Evolutionary conservation across 179 eudicot genomes (phyloP).

Genomic region (Beta lomatogona): DNA sequence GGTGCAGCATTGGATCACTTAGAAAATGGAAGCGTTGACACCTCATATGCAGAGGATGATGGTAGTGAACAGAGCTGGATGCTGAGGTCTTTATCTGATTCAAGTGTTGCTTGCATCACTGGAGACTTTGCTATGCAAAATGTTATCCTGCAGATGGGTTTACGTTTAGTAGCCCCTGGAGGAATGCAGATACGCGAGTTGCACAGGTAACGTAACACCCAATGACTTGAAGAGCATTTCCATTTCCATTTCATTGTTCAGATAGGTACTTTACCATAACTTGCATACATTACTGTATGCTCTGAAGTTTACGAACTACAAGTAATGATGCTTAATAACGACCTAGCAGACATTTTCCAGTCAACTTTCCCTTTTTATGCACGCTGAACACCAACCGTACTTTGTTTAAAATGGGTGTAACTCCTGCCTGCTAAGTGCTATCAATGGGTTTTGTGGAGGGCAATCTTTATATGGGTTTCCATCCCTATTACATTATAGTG

Average conservation of each 20-base stretch:
- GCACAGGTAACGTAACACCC: constrained; percentile 57
- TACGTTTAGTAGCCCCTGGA: constrained; percentile 92
- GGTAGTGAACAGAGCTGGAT: constrained; percentile 95
- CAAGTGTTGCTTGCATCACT: constrained; percentile 89
- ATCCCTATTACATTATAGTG: background rate
- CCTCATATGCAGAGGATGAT: constrained; percentile 56
- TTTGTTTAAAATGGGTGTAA: too few species aligned
- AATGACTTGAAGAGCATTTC: background rate
- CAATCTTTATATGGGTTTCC: background rate
- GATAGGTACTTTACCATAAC: background rate
- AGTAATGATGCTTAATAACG: background rate
- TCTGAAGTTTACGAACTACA: background rate
- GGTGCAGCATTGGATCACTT: constrained; percentile 40
- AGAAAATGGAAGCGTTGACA: constrained; percentile 60
- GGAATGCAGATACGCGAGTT: constrained; percentile 98
- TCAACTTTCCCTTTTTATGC: background rate
- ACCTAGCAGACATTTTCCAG: background rate
- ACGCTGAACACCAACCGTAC: background rate
- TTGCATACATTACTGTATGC: background rate
- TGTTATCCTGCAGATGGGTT: constrained; percentile 92
- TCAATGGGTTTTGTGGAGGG: background rate
- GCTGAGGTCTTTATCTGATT: constrained; percentile 82
- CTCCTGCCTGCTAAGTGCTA: too few species aligned
- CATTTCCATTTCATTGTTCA: background rate
- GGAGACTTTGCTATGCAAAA: constrained; percentile 96